A percentile compares a stretch with the other conserved stretches of the same genome.
phyloP scores from a whole-genome alignment of 306 rosid species.

The Casuarina cunninghamiana region DNA sequence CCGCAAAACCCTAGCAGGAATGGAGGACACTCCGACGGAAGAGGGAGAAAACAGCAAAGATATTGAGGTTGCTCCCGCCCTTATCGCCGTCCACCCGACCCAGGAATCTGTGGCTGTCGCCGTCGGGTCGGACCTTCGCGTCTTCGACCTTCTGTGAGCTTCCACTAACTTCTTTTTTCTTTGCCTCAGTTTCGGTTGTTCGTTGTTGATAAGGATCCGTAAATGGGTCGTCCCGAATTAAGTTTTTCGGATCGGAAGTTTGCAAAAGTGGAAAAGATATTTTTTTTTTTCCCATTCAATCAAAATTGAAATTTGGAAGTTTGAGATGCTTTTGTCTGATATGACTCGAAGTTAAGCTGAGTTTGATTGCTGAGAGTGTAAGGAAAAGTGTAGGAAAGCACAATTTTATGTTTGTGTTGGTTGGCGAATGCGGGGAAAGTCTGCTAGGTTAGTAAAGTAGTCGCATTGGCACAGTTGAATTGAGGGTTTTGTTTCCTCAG shows the following conservation, averaged over 20 bases:
- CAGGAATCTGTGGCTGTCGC: slow-evolving; percentile 62
- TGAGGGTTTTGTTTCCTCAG: not conserved
- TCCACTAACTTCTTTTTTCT: not conserved
- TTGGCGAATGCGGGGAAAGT: not conserved
- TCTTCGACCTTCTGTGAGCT: slow-evolving; percentile 71
- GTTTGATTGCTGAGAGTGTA: not conserved
- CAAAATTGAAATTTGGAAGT: not conserved
- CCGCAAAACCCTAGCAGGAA: slow-evolving; percentile 43
- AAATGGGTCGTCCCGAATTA: not conserved
- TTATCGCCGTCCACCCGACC: slow-evolving; percentile 71
- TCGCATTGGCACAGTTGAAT: not conserved
- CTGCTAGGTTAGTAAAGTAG: not conserved
- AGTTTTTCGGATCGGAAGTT: not conserved
- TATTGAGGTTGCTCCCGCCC: slow-evolving; percentile 76
- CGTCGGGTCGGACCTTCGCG: slow-evolving; percentile 80
- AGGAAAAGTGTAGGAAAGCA: not conserved
- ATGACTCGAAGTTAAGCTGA: not conserved
- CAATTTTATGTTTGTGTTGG: not conserved
- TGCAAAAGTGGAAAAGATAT: not conserved
- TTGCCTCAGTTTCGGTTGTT: not conserved
- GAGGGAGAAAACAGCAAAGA: slow-evolving; percentile 59
- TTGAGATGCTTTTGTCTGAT: not conserved
- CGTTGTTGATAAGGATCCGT: not conserved
- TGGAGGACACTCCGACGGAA: slow-evolving; percentile 44
- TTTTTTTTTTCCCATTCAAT: not conserved